Evolutionary conservation across 805 yeast species (phyloP).

Genomic region (Kuraishia capsulata): DNA sequence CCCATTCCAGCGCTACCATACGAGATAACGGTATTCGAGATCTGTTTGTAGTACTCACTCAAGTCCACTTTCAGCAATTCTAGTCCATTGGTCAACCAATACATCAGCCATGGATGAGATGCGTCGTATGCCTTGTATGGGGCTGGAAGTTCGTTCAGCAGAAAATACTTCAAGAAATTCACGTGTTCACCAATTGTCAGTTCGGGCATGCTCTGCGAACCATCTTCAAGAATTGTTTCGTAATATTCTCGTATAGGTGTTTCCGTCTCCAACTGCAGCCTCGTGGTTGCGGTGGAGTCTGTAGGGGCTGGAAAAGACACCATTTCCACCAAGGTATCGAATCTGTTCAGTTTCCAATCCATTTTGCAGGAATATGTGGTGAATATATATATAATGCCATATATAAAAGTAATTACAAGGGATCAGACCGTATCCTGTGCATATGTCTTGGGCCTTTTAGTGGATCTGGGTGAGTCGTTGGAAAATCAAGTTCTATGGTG

Average conservation of each 20-base stretch:
- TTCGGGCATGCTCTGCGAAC: conserved; percentile 20
- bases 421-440: no score
- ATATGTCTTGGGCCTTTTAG: no score
- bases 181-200: conserved; percentile 28
- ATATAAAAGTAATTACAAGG: no score
- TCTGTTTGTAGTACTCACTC: conserved; percentile 12
- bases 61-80: conserved; percentile 28
- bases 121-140: conserved; percentile 62
- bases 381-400: no score
- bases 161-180: conserved; percentile 29
- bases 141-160: conserved; percentile 37
- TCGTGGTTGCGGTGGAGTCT: conserved; percentile 24
- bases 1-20: conserved; percentile 50
- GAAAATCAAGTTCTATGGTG: no score
- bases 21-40: conserved; percentile 19
- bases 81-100: conserved; percentile 67
- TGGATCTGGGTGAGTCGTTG: no score
- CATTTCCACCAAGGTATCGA: conserved; percentile 17
- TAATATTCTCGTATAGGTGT: conserved; percentile 18
- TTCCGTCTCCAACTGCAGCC: conserved; percentile 31
- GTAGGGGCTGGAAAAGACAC: conserved; percentile 7
- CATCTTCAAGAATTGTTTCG: conserved; percentile 18
- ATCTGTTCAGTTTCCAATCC: conserved; percentile 1
- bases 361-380: no score
- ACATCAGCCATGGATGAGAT: conserved; percentile 85